Evolutionary conservation across 1,284 basidiomycete species (phyloP).

Genomic region (Naganishia liquefaciens): DNA sequence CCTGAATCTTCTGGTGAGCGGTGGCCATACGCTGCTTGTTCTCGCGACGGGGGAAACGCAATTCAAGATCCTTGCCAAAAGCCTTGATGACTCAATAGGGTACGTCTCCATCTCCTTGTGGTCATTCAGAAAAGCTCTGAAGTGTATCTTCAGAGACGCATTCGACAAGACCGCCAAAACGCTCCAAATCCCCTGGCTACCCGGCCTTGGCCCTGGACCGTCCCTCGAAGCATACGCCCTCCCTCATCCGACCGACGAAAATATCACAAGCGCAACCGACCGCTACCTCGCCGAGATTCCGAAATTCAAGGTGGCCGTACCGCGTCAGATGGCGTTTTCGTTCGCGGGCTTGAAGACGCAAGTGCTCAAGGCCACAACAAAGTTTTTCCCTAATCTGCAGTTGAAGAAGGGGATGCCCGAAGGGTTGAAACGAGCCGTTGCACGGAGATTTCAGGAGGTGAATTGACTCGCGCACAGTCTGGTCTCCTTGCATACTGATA

Average conservation of each 20-base stretch:
- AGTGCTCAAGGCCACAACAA: constrained; percentile 49
- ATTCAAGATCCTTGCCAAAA: constrained; percentile 74
- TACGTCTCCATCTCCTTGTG: constrained; percentile 39
- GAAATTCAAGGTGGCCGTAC: constrained; percentile 57
- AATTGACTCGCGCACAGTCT: background rate
- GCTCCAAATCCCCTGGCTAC: constrained; percentile 65
- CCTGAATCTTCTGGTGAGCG: constrained; percentile 80
- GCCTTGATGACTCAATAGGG: constrained; percentile 73
- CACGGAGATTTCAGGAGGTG: constrained; percentile 66
- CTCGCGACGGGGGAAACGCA: constrained; percentile 63
- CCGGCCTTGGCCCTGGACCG: constrained; percentile 66
- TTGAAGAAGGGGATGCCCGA: constrained; percentile 32
- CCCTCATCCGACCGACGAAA: constrained; percentile 34
- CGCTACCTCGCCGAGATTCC: constrained; percentile 48
- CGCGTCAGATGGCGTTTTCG: constrained; percentile 63
- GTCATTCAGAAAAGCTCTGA: background rate
- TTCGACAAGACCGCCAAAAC: constrained; percentile 78
- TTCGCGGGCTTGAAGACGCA: constrained; percentile 71
- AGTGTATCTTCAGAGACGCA: constrained; percentile 56
- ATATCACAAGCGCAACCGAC: constrained; percentile 34
- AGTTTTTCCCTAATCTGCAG: constrained; percentile 25
- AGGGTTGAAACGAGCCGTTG: constrained; percentile 55
- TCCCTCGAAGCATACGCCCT: constrained; percentile 68
- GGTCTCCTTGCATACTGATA: background rate
- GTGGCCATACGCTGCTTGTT: constrained; percentile 85